Conservation (phyloP, 1,139 yeast genomes). For the Zygoascus sp. region DNA sequence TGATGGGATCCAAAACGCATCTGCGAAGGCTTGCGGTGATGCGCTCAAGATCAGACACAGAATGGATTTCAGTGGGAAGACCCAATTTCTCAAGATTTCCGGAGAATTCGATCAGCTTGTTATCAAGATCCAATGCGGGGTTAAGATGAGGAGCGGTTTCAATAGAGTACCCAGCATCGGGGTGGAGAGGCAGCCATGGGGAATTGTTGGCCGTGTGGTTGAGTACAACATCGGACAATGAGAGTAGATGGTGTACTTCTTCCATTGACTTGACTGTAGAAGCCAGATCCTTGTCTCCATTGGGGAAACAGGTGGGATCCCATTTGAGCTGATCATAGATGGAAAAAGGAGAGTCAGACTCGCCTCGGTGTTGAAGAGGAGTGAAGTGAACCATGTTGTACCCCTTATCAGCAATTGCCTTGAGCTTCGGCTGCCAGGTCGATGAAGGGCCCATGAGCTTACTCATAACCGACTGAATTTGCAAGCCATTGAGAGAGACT, state of each 20-base stretch:
- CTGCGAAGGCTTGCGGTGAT: slow-evolving; percentile 62
- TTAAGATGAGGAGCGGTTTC: slow-evolving; percentile 84
- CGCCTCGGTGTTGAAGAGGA: slow-evolving; percentile 85
- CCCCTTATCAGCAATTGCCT: slow-evolving; percentile 61
- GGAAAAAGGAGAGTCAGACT: slow-evolving; percentile 87
- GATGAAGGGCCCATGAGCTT: slow-evolving; percentile 77
- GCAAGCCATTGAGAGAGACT: slow-evolving; percentile 73
- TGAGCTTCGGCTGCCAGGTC: slow-evolving; percentile 65
- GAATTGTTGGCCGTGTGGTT: slow-evolving; percentile 95
- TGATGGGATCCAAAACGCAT: slow-evolving; percentile 61
- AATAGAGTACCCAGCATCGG: slow-evolving; percentile 84
- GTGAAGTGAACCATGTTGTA: slow-evolving; percentile 96
- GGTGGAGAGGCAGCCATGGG: slow-evolving; percentile 75
- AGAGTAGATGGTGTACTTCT: slow-evolving; percentile 54
- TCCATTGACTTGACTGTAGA: slow-evolving; percentile 48
- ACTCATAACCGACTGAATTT: slow-evolving; percentile 79
- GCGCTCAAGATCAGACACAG: slow-evolving; percentile 50
- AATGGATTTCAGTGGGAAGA: slow-evolving; percentile 52
- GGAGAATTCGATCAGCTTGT: slow-evolving; percentile 60
- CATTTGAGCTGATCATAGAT: slow-evolving; percentile 78
- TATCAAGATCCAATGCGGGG: slow-evolving; percentile 82
- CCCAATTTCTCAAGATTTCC: slow-evolving; percentile 49
- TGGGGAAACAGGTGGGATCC: slow-evolving; percentile 61
- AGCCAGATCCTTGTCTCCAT: slow-evolving; percentile 45
- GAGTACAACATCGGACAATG: slow-evolving; percentile 88